Conservation (phyloP, 176 grass and related monocot genomes). For the Saccharum officinarum region DNA sequence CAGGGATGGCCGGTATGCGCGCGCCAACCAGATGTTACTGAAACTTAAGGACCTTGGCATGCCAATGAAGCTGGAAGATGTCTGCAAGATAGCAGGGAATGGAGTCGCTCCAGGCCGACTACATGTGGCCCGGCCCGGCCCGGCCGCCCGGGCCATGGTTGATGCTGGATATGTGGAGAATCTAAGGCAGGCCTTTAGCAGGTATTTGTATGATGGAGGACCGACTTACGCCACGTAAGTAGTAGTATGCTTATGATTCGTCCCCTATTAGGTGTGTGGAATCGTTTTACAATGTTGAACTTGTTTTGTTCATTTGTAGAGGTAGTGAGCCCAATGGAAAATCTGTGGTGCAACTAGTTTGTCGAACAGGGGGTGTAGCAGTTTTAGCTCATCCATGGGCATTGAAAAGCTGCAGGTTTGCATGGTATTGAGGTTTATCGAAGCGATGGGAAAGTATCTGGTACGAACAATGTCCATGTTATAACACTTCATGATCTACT, state of each 20-base stretch:
- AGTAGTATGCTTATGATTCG: neutral
- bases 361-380: constrained; percentile 55
- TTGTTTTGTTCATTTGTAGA: constrained; percentile 42
- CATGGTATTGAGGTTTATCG: constrained; percentile 74
- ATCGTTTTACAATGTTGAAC: neutral
- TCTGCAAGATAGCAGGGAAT: constrained; percentile 62
- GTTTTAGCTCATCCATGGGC: constrained; percentile 89
- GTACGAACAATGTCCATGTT: constrained; percentile 30
- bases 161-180: constrained; percentile 74
- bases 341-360: constrained; percentile 60
- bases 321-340: constrained; percentile 59
- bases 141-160: constrained; percentile 80
- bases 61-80: constrained; percentile 60
- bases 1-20: constrained; percentile 63
- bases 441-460: constrained; percentile 69
- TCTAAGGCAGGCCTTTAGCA: constrained; percentile 73
- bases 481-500: neutral
- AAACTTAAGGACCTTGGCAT: constrained; percentile 64
- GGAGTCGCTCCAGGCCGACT: constrained; percentile 76
- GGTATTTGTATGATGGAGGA: constrained; percentile 68
- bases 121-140: constrained; percentile 74
- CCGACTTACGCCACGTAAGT: constrained; percentile 83
- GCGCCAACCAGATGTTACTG: constrained; percentile 61
- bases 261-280: neutral
- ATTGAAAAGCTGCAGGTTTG: constrained; percentile 69